Percentiles rank a stretch among this genome's conserved stretches.
phyloP scores from a whole-genome alignment of 768 basidiomycete species.

The Tubosaeta brunneosetosa region DNA sequence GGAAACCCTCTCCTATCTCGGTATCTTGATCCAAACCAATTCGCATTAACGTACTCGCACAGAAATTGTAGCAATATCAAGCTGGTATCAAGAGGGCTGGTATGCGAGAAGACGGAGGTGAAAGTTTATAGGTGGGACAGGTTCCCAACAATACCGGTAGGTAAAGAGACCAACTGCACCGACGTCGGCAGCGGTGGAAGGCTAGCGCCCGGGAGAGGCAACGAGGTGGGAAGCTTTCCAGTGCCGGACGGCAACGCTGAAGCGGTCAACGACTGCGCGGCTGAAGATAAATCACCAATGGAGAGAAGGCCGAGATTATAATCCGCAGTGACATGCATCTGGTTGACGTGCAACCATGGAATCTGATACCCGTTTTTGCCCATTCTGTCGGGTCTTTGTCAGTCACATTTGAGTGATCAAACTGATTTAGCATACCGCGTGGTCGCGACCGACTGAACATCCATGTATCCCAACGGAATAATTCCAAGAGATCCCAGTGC shows the following conservation, averaged over 20 bases:
- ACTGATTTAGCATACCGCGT: slow-evolving; percentile 24
- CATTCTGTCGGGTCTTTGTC: slow-evolving; percentile 25
- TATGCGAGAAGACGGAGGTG: not conserved
- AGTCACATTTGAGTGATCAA: not conserved
- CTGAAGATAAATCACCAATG: slow-evolving; percentile 16
- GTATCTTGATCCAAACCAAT: not conserved
- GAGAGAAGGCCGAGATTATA: slow-evolving; percentile 32
- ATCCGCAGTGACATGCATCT: slow-evolving; percentile 47
- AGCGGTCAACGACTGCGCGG: slow-evolving; percentile 10
- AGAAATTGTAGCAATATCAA: not conserved
- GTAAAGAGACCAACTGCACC: not conserved
- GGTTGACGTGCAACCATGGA: slow-evolving; percentile 61
- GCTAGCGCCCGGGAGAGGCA: not conserved
- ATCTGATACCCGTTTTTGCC: slow-evolving; percentile 55
- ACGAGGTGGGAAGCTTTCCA: not conserved
- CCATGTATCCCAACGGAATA: slow-evolving; percentile 50
- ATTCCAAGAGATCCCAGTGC: slow-evolving; percentile 53
- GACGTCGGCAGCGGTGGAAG: not conserved
- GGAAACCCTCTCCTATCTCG: not conserved
- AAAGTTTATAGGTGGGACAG: slow-evolving; percentile 4
- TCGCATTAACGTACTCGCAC: not conserved
- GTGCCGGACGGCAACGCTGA: not conserved
- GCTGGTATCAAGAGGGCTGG: slow-evolving; percentile 1
- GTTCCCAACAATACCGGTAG: slow-evolving; percentile 2
- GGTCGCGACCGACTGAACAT: slow-evolving; percentile 49